A percentile compares a stretch with the other conserved stretches of the same genome.
Evolutionary conservation across 371 early-diverging fungal species (phyloP).

Genomic region (Coemansia linderi): DNA sequence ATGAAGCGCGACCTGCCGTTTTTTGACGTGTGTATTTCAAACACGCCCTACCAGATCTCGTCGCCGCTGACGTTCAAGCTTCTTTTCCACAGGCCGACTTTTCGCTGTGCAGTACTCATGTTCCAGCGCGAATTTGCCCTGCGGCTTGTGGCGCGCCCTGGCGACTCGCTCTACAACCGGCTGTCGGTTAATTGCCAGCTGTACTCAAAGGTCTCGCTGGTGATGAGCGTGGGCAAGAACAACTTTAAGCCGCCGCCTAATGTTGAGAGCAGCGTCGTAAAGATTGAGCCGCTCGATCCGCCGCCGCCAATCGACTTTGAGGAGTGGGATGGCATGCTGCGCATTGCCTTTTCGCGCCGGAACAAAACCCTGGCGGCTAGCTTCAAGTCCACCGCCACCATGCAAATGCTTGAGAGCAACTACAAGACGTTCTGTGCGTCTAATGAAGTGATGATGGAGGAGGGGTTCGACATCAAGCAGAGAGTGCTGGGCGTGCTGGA

Average conservation of each 20-base stretch:
- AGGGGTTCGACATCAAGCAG: slow-evolving; percentile 80
- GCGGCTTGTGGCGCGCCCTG: slow-evolving; percentile 95
- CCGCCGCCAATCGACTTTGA: slow-evolving; percentile 93
- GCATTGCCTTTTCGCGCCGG: slow-evolving; percentile 94
- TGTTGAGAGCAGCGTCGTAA: slow-evolving; percentile 97
- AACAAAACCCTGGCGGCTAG: slow-evolving; percentile 94
- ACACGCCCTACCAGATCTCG: slow-evolving; percentile 99
- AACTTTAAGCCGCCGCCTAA: slow-evolving; percentile 99
- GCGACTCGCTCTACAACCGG: slow-evolving; percentile 93
- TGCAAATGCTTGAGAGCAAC: slow-evolving; percentile 90
- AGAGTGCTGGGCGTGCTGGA: slow-evolving; percentile 73
- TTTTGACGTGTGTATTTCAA: slow-evolving; percentile 99
- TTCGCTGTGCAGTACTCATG: slow-evolving; percentile 96
- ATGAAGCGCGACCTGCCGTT: slow-evolving; percentile 96
- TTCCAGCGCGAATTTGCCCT: slow-evolving; percentile 99
- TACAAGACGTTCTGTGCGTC: slow-evolving; percentile 89
- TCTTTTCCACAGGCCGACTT: slow-evolving; percentile 89
- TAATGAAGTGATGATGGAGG: slow-evolving; percentile 77
- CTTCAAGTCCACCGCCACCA: slow-evolving; percentile 84
- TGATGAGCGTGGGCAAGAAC: slow-evolving; percentile 97
- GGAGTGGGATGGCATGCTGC: slow-evolving; percentile 98
- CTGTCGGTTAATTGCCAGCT: slow-evolving; percentile 98
- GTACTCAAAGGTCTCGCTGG: slow-evolving; percentile 92
- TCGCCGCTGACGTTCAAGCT: slow-evolving; percentile 97
- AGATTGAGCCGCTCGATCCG: slow-evolving; percentile 92